Conservation (phyloP, 805 yeast genomes). For the Schwanniomyces yamadae region DNA sequence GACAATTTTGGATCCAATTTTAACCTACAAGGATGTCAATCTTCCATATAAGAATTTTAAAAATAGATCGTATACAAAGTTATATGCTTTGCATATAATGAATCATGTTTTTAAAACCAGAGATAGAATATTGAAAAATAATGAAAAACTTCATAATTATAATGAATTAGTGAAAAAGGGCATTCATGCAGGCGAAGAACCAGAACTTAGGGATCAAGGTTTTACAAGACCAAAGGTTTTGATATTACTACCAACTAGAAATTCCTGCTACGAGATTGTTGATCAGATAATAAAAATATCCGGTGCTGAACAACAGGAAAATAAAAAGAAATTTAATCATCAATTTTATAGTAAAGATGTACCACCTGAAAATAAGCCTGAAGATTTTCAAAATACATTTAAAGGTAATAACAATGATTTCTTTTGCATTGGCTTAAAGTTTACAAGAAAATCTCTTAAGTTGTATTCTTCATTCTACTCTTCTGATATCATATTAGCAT, state of each 20-base stretch:
- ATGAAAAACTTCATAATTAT: conserved; percentile 49
- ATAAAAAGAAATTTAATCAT: conserved; percentile 66
- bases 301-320: conserved; percentile 75
- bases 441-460: conserved; percentile 84
- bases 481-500: conserved; percentile 84
- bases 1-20: conserved; percentile 59
- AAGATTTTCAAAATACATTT: conserved; percentile 76
- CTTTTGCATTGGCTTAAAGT: conserved; percentile 86
- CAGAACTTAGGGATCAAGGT: conserved; percentile 87
- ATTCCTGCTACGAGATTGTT: conserved; percentile 70
- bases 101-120: conserved; percentile 87
- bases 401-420: conserved; percentile 90
- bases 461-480: conserved; percentile 80
- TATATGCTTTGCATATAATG: conserved; percentile 68
- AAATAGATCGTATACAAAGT: conserved; percentile 56
- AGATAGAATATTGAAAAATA: conserved; percentile 79
- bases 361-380: conserved; percentile 63
- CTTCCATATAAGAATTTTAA: conserved; percentile 53
- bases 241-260: conserved; percentile 79
- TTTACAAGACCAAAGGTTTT: conserved; percentile 90
- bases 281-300: conserved; percentile 59
- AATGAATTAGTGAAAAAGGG: conserved; percentile 40
- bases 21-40: conserved; percentile 70
- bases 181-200: conserved; percentile 37
- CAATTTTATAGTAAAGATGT: conserved; percentile 62